Conservation (phyloP, 495 filamentous ascomycete genomes). For the Xylaria palmicola region DNA sequence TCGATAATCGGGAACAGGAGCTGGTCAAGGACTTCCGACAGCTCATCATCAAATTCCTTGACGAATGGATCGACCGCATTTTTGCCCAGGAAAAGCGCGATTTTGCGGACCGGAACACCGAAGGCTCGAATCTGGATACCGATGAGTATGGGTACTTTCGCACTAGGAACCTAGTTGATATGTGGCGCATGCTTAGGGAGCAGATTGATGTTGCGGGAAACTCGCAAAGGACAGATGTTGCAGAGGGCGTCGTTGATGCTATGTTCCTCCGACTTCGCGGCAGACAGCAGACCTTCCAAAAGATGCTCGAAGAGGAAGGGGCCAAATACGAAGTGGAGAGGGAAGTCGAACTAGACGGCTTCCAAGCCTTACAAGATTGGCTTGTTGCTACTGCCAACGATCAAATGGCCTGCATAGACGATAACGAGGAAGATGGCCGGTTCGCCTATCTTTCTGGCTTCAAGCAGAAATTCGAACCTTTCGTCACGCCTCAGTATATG, state of each 20-base stretch:
- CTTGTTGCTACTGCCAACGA: slow-evolving; percentile 96
- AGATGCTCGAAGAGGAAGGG: slow-evolving; percentile 83
- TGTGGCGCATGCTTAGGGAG: slow-evolving; percentile 97
- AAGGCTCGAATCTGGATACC: slow-evolving; percentile 71
- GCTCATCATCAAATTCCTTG: slow-evolving; percentile 90
- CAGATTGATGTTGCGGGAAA: slow-evolving; percentile 78
- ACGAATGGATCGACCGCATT: slow-evolving; percentile 97
- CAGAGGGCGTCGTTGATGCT: slow-evolving; percentile 89
- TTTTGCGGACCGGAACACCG: slow-evolving; percentile 72
- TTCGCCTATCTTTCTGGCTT: slow-evolving; percentile 79
- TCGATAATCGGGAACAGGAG: slow-evolving; percentile 85
- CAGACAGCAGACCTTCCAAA: slow-evolving; percentile 81
- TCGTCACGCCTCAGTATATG: slow-evolving; percentile 80
- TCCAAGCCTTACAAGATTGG: slow-evolving; percentile 86
- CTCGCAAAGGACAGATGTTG: slow-evolving; percentile 79
- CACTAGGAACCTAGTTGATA: slow-evolving; percentile 82
- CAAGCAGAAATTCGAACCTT: slow-evolving; percentile 69
- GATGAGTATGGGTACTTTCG: slow-evolving; percentile 86
- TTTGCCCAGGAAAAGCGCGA: slow-evolving; percentile 73
- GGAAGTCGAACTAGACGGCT: slow-evolving; percentile 67
- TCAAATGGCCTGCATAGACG: slow-evolving; percentile 96
- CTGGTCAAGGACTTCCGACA: slow-evolving; percentile 90
- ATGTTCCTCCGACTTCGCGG: slow-evolving; percentile 83
- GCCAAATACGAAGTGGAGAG: slow-evolving; percentile 61
- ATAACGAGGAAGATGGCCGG: slow-evolving; percentile 68